Conservation (phyloP, 176 grass and related monocot species). For the Triticum monococcum region DNA sequence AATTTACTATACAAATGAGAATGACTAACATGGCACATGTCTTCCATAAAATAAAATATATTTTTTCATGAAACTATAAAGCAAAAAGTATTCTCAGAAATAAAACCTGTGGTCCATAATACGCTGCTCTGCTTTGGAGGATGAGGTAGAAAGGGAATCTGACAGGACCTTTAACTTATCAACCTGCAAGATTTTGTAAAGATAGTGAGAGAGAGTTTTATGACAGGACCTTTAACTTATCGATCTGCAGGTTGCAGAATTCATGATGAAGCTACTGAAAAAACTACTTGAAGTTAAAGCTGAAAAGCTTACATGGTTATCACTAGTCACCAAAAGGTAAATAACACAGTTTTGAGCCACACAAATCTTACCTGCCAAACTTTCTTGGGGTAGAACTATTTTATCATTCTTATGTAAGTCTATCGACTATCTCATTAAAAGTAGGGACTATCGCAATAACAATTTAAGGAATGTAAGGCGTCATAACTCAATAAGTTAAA, state of each 20-base stretch:
- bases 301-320: conserved; percentile 8
- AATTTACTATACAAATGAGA: background rate
- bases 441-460: background rate
- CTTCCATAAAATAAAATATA: background rate
- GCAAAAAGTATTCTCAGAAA: conserved; percentile 11
- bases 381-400: background rate
- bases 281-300: conserved; percentile 10
- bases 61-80: background rate
- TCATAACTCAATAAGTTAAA: conserved; percentile 33
- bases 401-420: background rate
- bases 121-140: conserved; percentile 90
- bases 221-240: conserved; percentile 85
- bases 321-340: conserved; percentile 14
- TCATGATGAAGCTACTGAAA: background rate
- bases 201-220: background rate
- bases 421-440: conserved; percentile 1
- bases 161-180: conserved; percentile 92
- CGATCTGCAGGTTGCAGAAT: conserved; percentile 32
- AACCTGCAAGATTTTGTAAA: conserved; percentile 55
- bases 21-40: background rate
- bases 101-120: conserved; percentile 93
- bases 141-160: conserved; percentile 92
- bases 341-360: background rate
- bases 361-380: conserved; percentile 10
- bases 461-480: conserved; percentile 24